These are phyloP conservation scores for Fusarium tupiense DNA, from an alignment of 2,329 filamentous ascomycete genomes.

Conservation along the genomic window DNA sequence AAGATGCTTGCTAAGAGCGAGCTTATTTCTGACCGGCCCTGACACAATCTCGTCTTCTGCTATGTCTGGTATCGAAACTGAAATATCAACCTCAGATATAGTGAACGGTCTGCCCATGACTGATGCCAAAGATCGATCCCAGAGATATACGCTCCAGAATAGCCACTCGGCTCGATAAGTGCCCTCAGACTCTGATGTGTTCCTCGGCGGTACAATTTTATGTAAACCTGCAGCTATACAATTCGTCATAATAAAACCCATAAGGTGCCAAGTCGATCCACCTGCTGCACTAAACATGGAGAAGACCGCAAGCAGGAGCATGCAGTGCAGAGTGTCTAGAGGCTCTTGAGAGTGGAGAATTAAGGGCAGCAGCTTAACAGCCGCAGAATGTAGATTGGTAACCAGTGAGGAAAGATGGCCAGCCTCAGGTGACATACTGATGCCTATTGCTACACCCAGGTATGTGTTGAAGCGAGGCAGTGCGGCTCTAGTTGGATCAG, in stretches of 20 bases:
- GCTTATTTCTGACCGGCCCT: not conserved
- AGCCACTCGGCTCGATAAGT: conserved; percentile 7
- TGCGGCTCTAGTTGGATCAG: not conserved
- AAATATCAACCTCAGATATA: not conserved
- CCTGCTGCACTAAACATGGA: conserved; percentile 7
- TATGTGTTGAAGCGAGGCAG: conserved; percentile 16
- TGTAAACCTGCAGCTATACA: conserved; percentile 13
- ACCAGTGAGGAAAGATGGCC: not conserved
- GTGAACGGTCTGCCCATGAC: conserved; percentile 6
- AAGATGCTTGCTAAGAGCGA: conserved; percentile 4
- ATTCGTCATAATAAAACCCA: conserved; percentile 17
- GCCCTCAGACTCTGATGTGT: not conserved
- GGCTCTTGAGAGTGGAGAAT: conserved; percentile 9
- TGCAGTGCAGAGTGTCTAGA: conserved; percentile 5
- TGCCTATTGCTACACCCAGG: conserved; percentile 2
- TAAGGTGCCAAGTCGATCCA: conserved; percentile 13
- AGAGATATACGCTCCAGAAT: conserved; percentile 21
- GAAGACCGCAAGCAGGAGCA: conserved; percentile 5
- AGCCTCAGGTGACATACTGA: conserved; percentile 11
- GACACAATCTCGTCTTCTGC: not conserved
- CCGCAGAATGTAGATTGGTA: not conserved
- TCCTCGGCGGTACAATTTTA: not conserved
- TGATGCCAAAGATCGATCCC: conserved; percentile 1
- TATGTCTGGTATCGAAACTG: not conserved
- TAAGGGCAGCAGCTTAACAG: not conserved